These are phyloP conservation scores for Oryza australiensis DNA, from an alignment of 176 grass and related monocot genomes.

Conservation along the genomic window DNA sequence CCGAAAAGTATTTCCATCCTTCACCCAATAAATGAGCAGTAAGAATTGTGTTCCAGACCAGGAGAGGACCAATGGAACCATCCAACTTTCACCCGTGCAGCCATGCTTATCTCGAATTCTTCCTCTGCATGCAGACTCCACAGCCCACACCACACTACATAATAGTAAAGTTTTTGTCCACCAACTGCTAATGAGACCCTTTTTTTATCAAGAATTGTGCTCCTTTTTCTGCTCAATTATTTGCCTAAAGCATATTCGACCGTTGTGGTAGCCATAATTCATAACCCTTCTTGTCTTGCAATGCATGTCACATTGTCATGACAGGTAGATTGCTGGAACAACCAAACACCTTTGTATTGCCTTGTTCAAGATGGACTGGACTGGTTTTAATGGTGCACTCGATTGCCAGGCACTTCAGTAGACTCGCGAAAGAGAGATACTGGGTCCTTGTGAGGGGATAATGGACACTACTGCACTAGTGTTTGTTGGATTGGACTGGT, in stretches of 20 bases:
- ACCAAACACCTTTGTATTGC: constrained; percentile 28
- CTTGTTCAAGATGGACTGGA: constrained; percentile 15
- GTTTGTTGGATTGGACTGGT: constrained; percentile 55
- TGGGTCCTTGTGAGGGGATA: constrained; percentile 49
- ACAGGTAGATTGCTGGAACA: constrained; percentile 41
- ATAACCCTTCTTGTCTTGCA: constrained; percentile 37
- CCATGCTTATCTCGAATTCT: constrained; percentile 28
- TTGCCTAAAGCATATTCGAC: constrained; percentile 48
- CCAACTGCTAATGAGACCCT: constrained; percentile 34
- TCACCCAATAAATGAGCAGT: constrained; percentile 22
- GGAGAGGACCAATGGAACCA: constrained; percentile 14
- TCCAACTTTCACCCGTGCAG: constrained; percentile 9
- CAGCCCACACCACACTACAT: constrained; percentile 31
- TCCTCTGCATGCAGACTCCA: constrained; percentile 32
- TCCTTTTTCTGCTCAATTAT: constrained; percentile 54
- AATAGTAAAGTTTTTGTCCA: constrained; percentile 48
- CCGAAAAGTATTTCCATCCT: constrained; percentile 18
- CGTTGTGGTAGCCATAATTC: constrained; percentile 44
- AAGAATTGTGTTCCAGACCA: constrained; percentile 15
- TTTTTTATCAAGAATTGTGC: constrained; percentile 39
- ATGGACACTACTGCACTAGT: constrained; percentile 52
- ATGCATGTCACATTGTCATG: constrained; percentile 34
- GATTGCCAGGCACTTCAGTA: constrained; percentile 34
- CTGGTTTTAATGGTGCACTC: constrained; percentile 40
- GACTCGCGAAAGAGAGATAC: constrained; percentile 27